Evolutionary conservation across 768 basidiomycete species (phyloP).

Genomic region (Strobilomyces dryophilus): DNA sequence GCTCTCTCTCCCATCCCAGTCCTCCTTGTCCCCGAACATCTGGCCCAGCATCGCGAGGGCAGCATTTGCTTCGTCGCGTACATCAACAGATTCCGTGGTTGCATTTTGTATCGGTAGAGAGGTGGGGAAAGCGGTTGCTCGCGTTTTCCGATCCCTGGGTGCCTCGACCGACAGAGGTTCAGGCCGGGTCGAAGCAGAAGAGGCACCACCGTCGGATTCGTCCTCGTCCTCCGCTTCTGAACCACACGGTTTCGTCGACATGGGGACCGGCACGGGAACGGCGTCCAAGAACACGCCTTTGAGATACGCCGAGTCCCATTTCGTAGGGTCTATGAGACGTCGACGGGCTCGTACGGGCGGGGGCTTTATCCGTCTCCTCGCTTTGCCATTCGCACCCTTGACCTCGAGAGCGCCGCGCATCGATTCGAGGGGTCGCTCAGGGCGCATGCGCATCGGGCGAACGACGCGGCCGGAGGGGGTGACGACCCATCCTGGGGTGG

Average conservation of each 20-base stretch:
- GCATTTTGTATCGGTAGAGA: neutral
- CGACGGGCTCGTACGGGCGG: slow-evolving; percentile 56
- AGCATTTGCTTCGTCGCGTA: slow-evolving; percentile 14
- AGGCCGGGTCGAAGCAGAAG: neutral
- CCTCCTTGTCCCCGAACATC: slow-evolving; percentile 49
- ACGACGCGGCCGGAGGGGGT: slow-evolving; percentile 64
- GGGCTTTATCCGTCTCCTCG: slow-evolving; percentile 45
- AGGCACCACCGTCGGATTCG: neutral
- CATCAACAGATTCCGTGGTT: neutral
- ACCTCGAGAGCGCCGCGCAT: slow-evolving; percentile 4
- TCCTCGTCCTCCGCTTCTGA: neutral
- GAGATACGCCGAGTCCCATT: slow-evolving; percentile 66
- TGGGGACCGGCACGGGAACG: slow-evolving; percentile 6
- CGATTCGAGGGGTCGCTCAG: slow-evolving; percentile 51
- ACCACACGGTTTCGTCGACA: neutral
- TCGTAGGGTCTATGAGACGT: slow-evolving; percentile 67
- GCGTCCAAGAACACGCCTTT: slow-evolving; percentile 64
- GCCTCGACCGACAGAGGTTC: neutral
- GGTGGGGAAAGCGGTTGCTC: neutral
- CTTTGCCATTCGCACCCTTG: slow-evolving; percentile 23
- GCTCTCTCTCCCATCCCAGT: slow-evolving; percentile 62
- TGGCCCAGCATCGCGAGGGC: slow-evolving; percentile 39
- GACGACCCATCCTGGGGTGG: slow-evolving; percentile 61
- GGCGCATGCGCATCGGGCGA: slow-evolving; percentile 67
- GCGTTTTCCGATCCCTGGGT: neutral